phyloP scores from a whole-genome alignment of 495 filamentous ascomycete species.

The Cercophora sp. region DNA sequence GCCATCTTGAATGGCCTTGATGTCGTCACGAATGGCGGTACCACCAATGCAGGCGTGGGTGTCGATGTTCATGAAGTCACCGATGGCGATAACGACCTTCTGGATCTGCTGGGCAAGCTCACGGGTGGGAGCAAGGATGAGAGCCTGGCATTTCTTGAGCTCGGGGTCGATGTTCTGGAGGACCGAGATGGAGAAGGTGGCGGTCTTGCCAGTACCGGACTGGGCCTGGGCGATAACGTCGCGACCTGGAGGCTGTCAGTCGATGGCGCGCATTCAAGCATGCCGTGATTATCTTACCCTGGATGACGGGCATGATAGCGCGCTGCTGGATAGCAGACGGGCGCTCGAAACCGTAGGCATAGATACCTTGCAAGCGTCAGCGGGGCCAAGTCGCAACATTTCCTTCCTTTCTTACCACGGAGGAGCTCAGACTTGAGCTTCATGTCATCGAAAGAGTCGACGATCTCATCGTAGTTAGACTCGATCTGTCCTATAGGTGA shows the following conservation, averaged over 20 bases:
- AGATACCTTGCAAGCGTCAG: constrained; percentile 67
- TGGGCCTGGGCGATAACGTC: constrained; percentile 99
- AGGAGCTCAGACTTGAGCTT: constrained; percentile 92
- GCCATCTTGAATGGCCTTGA: constrained; percentile 92
- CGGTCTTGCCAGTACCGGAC: constrained; percentile 98
- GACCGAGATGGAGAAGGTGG: constrained; percentile 96
- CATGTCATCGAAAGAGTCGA: constrained; percentile 98
- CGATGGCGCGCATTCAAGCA: constrained; percentile 10
- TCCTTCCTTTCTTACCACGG: constrained; percentile 63
- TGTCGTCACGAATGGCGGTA: constrained; percentile 95
- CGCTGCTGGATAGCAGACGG: constrained; percentile 99
- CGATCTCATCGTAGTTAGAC: constrained; percentile 99
- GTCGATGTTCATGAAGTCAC: constrained; percentile 99
- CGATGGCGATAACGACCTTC: constrained; percentile 92
- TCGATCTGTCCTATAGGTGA: constrained; percentile 81
- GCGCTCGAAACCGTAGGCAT: constrained; percentile 99
- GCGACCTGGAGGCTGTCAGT: constrained; percentile 59
- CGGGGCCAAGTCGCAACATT: constrained; percentile 3
- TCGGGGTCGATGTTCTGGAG: constrained; percentile 88
- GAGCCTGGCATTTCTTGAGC: constrained; percentile 84
- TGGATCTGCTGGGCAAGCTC: constrained; percentile 98
- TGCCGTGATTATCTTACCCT: constrained; percentile 64
- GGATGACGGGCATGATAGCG: constrained; percentile 99
- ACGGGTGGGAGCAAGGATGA: constrained; percentile 95
- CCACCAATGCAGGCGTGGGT: constrained; percentile 99